Percentiles rank a stretch among this genome's conserved stretches.
These are phyloP conservation scores for Salvia hispanica DNA, from an alignment of 257 asterid genomes.

Conservation along the genomic window DNA sequence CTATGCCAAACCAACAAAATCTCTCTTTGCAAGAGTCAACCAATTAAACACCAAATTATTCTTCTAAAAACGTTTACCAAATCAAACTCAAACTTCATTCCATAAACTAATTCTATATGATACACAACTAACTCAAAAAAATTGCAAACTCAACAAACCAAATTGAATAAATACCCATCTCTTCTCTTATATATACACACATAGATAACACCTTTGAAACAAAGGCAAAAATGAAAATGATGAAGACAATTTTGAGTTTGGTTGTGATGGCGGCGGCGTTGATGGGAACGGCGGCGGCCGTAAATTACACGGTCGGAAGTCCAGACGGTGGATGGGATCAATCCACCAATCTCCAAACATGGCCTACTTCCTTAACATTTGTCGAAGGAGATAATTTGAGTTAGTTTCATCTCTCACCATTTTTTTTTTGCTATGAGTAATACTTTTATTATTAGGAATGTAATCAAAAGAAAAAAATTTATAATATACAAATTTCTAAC, in stretches of 20 bases:
- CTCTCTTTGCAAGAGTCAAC: constrained; percentile 13
- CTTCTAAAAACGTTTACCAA: not conserved
- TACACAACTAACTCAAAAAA: too few relatives aligned
- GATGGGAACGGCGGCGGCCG: constrained; percentile 44
- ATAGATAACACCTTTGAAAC: not conserved
- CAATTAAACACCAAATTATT: not conserved
- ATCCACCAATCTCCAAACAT: constrained; percentile 41
- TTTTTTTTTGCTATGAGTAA: not conserved
- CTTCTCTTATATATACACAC: not conserved
- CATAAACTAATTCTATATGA: too few relatives aligned
- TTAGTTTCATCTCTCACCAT: constrained; percentile 5
- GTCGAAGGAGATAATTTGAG: constrained; percentile 54
- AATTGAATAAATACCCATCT: constrained; percentile 2
- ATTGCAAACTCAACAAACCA: constrained; percentile 11
- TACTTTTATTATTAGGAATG: too few relatives aligned
- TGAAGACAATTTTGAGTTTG: constrained; percentile 33
- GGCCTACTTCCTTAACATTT: constrained; percentile 58
- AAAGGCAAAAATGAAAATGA: constrained; percentile 1
- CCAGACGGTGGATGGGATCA: constrained; percentile 64
- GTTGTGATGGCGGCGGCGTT: constrained; percentile 31
- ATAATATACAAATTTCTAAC: not conserved
- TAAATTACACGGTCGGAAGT: constrained; percentile 59
- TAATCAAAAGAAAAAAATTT: too few relatives aligned
- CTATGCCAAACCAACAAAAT: not conserved
- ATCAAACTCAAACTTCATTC: constrained; percentile 14